A percentile compares a stretch with the other conserved stretches of the same genome.
These are phyloP conservation scores for Vaccinium macrocarpon DNA, from an alignment of 148 eudicot genomes.

Conservation along the genomic window DNA sequence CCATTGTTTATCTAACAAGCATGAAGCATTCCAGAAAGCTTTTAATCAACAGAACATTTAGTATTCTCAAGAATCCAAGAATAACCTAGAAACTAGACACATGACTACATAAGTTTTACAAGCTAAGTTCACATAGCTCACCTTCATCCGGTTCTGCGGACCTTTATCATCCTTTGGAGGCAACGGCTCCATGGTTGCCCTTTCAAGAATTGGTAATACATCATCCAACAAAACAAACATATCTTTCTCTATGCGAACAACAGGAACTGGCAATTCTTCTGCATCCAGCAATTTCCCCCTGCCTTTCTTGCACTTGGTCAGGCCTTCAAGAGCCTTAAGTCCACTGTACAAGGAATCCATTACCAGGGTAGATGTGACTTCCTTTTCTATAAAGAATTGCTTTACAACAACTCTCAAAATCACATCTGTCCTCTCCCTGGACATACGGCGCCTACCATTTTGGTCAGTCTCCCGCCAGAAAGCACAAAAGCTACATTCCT, in stretches of 20 bases:
- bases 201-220: slow-evolving; percentile 66
- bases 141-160: slow-evolving; percentile 96
- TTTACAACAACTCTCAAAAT: slow-evolving; percentile 80
- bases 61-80: not conserved
- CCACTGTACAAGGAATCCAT: slow-evolving; percentile 98
- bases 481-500: slow-evolving; percentile 66
- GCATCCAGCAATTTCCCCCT: slow-evolving; percentile 55
- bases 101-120: not conserved
- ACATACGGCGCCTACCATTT: slow-evolving; percentile 69
- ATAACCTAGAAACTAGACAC: not conserved
- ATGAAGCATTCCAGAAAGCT: not conserved
- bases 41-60: not conserved
- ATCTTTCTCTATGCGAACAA: slow-evolving; percentile 68
- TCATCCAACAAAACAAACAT: slow-evolving; percentile 81
- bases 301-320: slow-evolving; percentile 58
- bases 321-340: slow-evolving; percentile 86
- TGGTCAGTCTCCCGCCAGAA: slow-evolving; percentile 90
- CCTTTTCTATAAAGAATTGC: slow-evolving; percentile 88
- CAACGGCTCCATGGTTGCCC: slow-evolving; percentile 84
- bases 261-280: slow-evolving; percentile 68
- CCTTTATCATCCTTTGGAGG: slow-evolving; percentile 96
- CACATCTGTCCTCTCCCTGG: slow-evolving; percentile 70
- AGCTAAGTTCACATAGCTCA: slow-evolving; percentile 27
- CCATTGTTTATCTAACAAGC: not conserved
- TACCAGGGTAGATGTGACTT: slow-evolving; percentile 92